Base-by-base conservation (phyloP, 768 basidiomycete genomes). In the Leccinellum rugosiceps region DNA sequence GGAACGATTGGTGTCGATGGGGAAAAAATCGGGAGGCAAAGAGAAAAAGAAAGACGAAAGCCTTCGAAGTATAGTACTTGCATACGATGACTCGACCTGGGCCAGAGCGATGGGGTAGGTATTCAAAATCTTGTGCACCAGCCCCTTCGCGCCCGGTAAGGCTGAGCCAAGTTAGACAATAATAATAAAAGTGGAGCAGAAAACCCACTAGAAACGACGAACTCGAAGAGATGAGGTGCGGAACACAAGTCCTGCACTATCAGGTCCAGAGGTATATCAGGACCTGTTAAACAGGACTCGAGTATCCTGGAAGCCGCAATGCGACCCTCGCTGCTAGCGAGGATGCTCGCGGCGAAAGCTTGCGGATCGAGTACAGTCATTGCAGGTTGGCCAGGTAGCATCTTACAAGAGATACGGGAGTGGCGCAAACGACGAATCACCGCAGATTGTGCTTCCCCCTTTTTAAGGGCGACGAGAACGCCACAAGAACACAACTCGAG, bases 41-140 rank as follows among this genome's bases (percentile, higher is more conserved):
- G 69, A 51, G 52, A 67, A 62, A 0, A 74, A 50, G 53, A 53
- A 58, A 15, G 63, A 57, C 4, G 71, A 69, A 34, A 77, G 56
- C 21, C 58, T 55, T 10, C 43, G 59, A 38, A 76, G 59, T 26
- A 77, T 51, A 19, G 46, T 56, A 26, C 34, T 48, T 17, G 64
- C 55, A 26, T 21, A 55, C 4, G 75, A 75, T 3, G 46, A 9
- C 14, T 48, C 54, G 47, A 71, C 63, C 17, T 56, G 63, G 14
- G 61, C 59, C 7, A 66, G 58, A 43, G 62, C 62, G 1, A 50
- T 55, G 2, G 77, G 78, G 52, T 75, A 79, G 15, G 58, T 52
- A 15, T 68, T 58, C 17, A 77, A 17, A 28, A 79, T 72, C 65
- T 63, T 72, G 35, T 32, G 19, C 41, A 62, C 56, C 23, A 76